phyloP scores from a whole-genome alignment of 371 early-diverging fungal genomes.

The Mortierella sp. region DNA sequence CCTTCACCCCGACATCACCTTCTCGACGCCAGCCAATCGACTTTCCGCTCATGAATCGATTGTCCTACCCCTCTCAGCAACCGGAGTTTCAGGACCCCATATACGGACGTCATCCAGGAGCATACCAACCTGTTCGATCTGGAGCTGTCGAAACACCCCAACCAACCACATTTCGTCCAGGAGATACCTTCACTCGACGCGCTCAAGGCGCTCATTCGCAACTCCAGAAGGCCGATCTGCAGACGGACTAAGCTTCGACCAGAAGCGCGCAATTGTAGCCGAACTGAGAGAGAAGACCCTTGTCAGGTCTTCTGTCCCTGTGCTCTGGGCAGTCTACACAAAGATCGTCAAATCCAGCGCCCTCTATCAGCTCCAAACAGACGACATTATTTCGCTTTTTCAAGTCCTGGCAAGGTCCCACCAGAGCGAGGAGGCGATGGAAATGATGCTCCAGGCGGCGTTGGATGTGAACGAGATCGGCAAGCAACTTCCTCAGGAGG shows the following conservation, averaged over 20 bases:
- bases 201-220: slow-evolving; percentile 23
- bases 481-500: slow-evolving; percentile 51
- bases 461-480: slow-evolving; percentile 44
- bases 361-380: slow-evolving; percentile 25
- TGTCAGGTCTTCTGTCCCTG: slow-evolving; percentile 19
- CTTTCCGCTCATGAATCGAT: slow-evolving; percentile 1
- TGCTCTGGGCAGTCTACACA: slow-evolving; percentile 34
- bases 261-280: slow-evolving; percentile 23
- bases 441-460: slow-evolving; percentile 58
- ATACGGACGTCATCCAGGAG: neutral
- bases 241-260: slow-evolving; percentile 2
- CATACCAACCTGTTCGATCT: neutral
- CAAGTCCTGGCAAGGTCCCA: slow-evolving; percentile 23
- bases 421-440: slow-evolving; percentile 40
- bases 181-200: slow-evolving; percentile 31
- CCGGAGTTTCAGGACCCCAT: neutral
- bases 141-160: slow-evolving; percentile 6
- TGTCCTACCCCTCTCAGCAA: neutral
- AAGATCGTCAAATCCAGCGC: slow-evolving; percentile 33
- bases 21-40: slow-evolving; percentile 1
- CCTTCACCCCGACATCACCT: slow-evolving; percentile 15
- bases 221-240: slow-evolving; percentile 17
- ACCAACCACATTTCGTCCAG: neutral
- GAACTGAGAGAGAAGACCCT: slow-evolving; percentile 43
- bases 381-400: slow-evolving; percentile 37